phyloP scores from a whole-genome alignment of 2,329 filamentous ascomycete genomes.

The Dactylonectria estremocensis region DNA sequence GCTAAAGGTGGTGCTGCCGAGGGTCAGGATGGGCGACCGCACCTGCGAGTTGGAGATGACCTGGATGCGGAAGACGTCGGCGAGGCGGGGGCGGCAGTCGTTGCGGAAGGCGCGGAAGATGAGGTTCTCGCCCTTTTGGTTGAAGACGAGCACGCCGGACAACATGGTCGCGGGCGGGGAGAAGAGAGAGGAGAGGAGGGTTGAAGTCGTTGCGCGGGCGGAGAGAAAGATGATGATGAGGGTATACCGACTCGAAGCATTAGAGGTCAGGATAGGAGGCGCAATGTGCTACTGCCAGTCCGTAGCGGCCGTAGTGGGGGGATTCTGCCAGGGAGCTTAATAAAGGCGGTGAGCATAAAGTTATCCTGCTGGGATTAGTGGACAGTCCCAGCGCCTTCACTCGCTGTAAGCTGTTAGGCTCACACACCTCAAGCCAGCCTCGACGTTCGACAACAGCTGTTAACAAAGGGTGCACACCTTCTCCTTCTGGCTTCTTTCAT shows the following conservation, averaged over 20 bases:
- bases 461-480: background rate
- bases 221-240: background rate
- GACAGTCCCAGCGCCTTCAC: background rate
- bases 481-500: background rate
- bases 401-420: background rate
- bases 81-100: slow-evolving; percentile 96
- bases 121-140: slow-evolving; percentile 99
- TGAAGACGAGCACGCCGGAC: slow-evolving; percentile 97
- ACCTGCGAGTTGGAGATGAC: slow-evolving; percentile 99
- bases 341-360: slow-evolving; percentile 30
- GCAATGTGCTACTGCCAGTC: slow-evolving; percentile 18
- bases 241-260: background rate
- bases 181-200: background rate
- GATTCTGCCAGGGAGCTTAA: slow-evolving; percentile 32
- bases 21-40: slow-evolving; percentile 95
- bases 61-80: slow-evolving; percentile 99
- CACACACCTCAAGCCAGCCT: background rate
- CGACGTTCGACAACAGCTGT: background rate
- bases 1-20: slow-evolving; percentile 98
- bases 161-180: slow-evolving; percentile 77
- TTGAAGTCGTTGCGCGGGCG: too few species aligned
- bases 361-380: background rate
- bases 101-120: slow-evolving; percentile 99
- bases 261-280: slow-evolving; percentile 28
- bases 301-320: slow-evolving; percentile 28